Conservation (phyloP, 2,329 filamentous ascomycete species). For the Bipolaris cookei region DNA sequence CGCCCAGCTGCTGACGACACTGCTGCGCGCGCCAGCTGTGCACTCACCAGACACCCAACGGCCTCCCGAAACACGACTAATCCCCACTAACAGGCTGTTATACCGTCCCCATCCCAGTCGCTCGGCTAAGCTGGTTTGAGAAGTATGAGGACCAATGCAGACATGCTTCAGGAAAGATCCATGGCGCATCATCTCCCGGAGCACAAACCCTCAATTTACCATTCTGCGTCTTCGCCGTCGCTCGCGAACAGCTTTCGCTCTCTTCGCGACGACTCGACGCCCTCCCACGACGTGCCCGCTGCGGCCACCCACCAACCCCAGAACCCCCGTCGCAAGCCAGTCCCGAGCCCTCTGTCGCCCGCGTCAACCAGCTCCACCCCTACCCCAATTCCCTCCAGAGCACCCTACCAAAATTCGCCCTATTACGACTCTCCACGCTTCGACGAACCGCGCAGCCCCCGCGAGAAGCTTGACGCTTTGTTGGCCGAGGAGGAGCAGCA, state of each 20-base stretch:
- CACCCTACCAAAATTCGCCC: conserved; percentile 23
- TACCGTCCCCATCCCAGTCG: conserved; percentile 26
- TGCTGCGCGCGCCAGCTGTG: conserved; percentile 23
- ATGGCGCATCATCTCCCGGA: conserved; percentile 14
- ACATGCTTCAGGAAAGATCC: conserved; percentile 36
- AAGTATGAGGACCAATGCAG: conserved; percentile 37
- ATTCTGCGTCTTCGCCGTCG: conserved; percentile 25
- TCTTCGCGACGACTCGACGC: conserved; percentile 40
- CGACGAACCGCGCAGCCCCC: conserved; percentile 47
- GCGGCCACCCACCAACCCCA: conserved; percentile 28
- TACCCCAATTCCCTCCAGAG: conserved; percentile 17
- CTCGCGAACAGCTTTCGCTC: conserved; percentile 41
- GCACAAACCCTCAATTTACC: conserved; percentile 19
- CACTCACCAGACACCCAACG: conserved; percentile 10
- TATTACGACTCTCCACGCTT: conserved; percentile 44
- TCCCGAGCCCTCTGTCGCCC: conserved; percentile 38
- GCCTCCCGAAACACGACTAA: conserved; percentile 15
- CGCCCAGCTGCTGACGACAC: conserved; percentile 22
- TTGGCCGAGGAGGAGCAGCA: conserved; percentile 42
- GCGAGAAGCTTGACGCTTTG: conserved; percentile 49
- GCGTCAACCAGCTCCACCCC: conserved; percentile 4
- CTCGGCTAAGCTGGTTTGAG: conserved; percentile 40
- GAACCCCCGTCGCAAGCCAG: conserved; percentile 29
- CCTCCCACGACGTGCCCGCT: conserved; percentile 22
- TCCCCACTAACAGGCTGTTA: conserved; percentile 17